These are phyloP conservation scores for Cercospora sp. DNA, from an alignment of 2,329 filamentous ascomycete genomes.

Conservation along the genomic window DNA sequence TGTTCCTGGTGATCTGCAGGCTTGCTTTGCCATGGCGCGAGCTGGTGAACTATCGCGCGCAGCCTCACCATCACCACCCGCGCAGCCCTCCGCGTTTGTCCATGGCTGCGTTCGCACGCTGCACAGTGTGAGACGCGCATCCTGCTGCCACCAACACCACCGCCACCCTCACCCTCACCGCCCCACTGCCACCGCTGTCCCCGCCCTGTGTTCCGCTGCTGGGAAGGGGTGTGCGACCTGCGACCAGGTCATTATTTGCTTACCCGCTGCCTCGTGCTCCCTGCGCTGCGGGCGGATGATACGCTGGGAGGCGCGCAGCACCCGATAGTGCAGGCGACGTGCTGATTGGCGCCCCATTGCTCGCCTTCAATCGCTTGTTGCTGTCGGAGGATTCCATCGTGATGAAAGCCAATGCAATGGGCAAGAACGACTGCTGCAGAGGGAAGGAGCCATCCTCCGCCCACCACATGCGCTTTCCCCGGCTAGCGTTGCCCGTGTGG, in stretches of 20 bases:
- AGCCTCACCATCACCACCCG: background rate
- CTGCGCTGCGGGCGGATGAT: slow-evolving; percentile 30
- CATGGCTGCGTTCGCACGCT: background rate
- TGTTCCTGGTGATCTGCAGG: background rate
- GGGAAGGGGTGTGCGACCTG: background rate
- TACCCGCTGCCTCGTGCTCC: slow-evolving; percentile 19
- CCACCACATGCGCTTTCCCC: slow-evolving; percentile 1
- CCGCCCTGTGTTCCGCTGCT: background rate
- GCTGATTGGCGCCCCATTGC: slow-evolving; percentile 33
- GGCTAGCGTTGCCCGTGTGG: background rate
- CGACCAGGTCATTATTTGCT: slow-evolving; percentile 1
- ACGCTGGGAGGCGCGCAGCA: slow-evolving; percentile 33
- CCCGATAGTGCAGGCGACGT: slow-evolving; percentile 16
- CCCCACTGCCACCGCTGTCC: background rate
- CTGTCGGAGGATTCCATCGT: slow-evolving; percentile 28
- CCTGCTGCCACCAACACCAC: background rate
- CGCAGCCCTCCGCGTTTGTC: background rate
- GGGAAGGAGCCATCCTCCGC: slow-evolving; percentile 14
- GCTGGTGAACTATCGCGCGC: slow-evolving; percentile 1
- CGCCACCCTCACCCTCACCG: background rate
- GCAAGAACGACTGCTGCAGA: slow-evolving; percentile 8
- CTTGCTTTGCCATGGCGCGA: background rate
- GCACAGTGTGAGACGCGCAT: background rate
- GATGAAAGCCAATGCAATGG: slow-evolving; percentile 2
- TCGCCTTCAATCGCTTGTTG: slow-evolving; percentile 36